Evolutionary conservation across 805 yeast genomes (phyloP).

Genomic region (Yamadazyma phyllophila): DNA sequence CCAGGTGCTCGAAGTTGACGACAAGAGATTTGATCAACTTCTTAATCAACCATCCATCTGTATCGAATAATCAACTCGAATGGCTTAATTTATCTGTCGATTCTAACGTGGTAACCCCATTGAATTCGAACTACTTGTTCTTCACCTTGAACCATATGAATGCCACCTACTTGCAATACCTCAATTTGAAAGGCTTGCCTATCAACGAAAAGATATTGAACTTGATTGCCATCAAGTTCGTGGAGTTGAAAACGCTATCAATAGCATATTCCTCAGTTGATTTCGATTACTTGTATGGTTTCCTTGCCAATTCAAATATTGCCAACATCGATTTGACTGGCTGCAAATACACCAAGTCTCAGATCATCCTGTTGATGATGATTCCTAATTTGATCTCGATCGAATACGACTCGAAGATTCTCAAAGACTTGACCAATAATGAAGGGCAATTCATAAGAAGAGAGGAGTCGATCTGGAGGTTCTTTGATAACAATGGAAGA

Average conservation of each 20-base stretch:
- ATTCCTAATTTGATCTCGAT: slow-evolving; percentile 49
- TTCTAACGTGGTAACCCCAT: slow-evolving; percentile 58
- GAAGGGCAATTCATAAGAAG: slow-evolving; percentile 36
- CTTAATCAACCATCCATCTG: slow-evolving; percentile 69
- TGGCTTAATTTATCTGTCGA: slow-evolving; percentile 71
- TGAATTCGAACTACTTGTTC: slow-evolving; percentile 49
- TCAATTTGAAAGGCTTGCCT: slow-evolving; percentile 68
- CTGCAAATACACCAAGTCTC: slow-evolving; percentile 59
- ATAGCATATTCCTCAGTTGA: slow-evolving; percentile 39
- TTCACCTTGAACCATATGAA: slow-evolving; percentile 44
- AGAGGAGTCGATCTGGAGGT: slow-evolving; percentile 44
- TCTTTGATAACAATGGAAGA: slow-evolving; percentile 64
- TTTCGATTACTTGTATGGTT: slow-evolving; percentile 36
- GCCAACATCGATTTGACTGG: slow-evolving; percentile 67
- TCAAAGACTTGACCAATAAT: slow-evolving; percentile 45
- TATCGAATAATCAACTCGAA: slow-evolving; percentile 43
- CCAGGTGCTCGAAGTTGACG: slow-evolving; percentile 57
- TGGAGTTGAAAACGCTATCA: slow-evolving; percentile 41
- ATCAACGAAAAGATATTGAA: slow-evolving; percentile 40
- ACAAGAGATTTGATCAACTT: slow-evolving; percentile 71
- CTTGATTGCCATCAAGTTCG: slow-evolving; percentile 39
- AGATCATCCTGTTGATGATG: slow-evolving; percentile 32
- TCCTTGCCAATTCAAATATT: slow-evolving; percentile 33
- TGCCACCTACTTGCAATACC: slow-evolving; percentile 44
- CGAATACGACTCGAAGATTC: slow-evolving; percentile 62